A percentile compares a stretch with the other conserved stretches of the same genome.
Evolutionary conservation across 2,329 filamentous ascomycete genomes (phyloP).

Genomic region (Nemania bipapillata): DNA sequence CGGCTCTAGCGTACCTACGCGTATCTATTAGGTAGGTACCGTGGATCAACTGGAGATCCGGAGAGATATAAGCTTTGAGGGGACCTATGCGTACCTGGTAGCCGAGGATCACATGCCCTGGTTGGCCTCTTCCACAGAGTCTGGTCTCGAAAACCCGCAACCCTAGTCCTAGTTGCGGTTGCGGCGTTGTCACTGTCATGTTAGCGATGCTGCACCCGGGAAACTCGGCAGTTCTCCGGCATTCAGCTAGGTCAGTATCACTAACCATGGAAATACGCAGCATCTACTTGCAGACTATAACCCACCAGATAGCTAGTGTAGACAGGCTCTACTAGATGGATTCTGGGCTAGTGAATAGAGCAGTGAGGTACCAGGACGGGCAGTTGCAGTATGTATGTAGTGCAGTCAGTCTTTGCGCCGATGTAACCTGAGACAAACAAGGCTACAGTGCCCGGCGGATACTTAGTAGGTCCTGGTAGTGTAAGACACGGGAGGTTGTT

Average conservation of each 20-base stretch:
- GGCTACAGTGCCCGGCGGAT: not conserved
- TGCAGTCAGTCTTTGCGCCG: constrained; percentile 5
- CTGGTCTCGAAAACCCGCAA: not conserved
- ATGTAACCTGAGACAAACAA: constrained; percentile 12
- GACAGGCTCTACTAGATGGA: no score
- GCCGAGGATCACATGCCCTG: not conserved
- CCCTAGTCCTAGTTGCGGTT: not conserved
- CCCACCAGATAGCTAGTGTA: no score
- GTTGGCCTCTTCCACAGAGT: constrained; percentile 2
- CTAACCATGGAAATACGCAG: not conserved
- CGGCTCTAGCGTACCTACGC: no score
- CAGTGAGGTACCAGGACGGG: constrained; percentile 1
- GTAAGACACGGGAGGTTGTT: not conserved
- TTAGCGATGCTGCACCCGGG: not conserved
- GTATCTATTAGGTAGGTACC: not conserved
- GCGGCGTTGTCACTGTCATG: not conserved
- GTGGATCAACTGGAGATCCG: not conserved
- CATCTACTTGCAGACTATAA: no score
- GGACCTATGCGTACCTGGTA: not conserved
- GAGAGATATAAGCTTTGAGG: not conserved
- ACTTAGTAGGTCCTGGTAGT: not conserved
- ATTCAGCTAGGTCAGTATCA: not conserved
- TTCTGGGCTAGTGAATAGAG: not conserved
- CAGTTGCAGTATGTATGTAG: no score
- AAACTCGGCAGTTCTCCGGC: constrained; percentile 15